A percentile compares a stretch with the other conserved stretches of the same genome.
Conservation (phyloP, 2,329 filamentous ascomycete genomes). For the Volutella citrinella region DNA sequence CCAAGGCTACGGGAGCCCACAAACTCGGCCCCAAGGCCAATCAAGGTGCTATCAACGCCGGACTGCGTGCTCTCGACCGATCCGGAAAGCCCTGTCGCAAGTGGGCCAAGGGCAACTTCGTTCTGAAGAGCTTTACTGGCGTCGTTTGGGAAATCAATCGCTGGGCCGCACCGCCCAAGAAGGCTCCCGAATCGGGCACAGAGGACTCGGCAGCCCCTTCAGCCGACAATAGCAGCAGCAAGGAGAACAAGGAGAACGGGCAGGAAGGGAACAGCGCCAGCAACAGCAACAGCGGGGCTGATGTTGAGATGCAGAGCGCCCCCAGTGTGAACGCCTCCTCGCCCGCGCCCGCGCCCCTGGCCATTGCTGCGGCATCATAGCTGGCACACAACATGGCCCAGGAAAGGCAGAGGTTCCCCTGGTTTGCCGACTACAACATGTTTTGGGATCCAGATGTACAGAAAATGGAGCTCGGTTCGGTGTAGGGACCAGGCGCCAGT, state of each 20-base stretch:
- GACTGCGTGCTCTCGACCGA: constrained; percentile 88
- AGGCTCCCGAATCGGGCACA: constrained; percentile 42
- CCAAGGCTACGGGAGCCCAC: constrained; percentile 55
- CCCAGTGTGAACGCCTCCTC: constrained; percentile 52
- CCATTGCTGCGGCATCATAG: constrained; percentile 45
- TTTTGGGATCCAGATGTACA: constrained; percentile 1
- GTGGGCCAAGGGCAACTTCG: constrained; percentile 82
- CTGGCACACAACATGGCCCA: background rate
- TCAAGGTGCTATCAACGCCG: constrained; percentile 94
- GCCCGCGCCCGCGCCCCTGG: constrained; percentile 47
- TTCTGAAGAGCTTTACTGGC: constrained; percentile 90
- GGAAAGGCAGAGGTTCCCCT: background rate
- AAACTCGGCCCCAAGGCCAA: constrained; percentile 96
- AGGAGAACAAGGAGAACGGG: constrained; percentile 63
- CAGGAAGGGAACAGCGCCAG: constrained; percentile 47
- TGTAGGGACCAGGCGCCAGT: no score
- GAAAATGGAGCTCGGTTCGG: constrained; percentile 2
- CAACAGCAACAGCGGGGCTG: constrained; percentile 42
- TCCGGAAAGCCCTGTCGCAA: constrained; percentile 88
- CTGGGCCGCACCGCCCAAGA: constrained; percentile 73
- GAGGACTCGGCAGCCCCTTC: constrained; percentile 47
- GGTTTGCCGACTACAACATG: constrained; percentile 2
- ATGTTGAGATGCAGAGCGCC: constrained; percentile 52
- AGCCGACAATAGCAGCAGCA: constrained; percentile 50
- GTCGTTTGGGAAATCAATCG: constrained; percentile 76